Evolutionary conservation across 2,329 filamentous ascomycete species (phyloP).

Genomic region (Penicillium sp.): DNA sequence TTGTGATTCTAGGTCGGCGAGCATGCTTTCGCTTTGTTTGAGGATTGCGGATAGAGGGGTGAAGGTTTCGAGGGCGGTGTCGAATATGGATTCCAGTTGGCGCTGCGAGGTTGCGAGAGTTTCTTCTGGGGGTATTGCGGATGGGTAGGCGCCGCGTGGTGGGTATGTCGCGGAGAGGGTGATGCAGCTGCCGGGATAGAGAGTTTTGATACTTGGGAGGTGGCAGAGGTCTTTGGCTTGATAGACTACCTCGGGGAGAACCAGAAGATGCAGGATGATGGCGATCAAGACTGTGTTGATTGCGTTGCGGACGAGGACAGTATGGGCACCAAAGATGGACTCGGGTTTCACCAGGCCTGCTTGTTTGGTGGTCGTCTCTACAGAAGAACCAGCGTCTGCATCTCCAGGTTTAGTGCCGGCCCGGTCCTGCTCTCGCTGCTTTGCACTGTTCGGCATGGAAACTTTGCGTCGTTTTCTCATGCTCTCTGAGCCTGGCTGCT

Average conservation of each 20-base stretch:
- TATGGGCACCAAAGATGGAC: background rate
- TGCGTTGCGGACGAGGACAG: conserved; percentile 11
- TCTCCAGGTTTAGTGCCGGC: background rate
- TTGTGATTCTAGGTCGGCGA: conserved; percentile 25
- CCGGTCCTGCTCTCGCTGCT: conserved; percentile 1
- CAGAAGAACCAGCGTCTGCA: conserved; percentile 9
- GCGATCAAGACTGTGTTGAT: conserved; percentile 28
- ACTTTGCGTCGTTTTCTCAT: conserved; percentile 25
- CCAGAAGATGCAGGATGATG: conserved; percentile 32
- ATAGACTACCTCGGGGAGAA: conserved; percentile 35
- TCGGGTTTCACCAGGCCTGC: background rate
- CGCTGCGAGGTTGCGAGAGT: conserved; percentile 20
- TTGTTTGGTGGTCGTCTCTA: background rate
- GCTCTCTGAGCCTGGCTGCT: conserved; percentile 4
- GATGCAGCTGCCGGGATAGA: conserved; percentile 31
- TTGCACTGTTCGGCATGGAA: background rate
- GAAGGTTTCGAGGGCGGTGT: conserved; percentile 27
- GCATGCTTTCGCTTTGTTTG: conserved; percentile 30
- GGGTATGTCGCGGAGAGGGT: conserved; percentile 10
- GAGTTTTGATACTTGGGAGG: conserved; percentile 19
- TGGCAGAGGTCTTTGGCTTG: conserved; percentile 30
- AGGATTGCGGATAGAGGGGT: conserved; percentile 23
- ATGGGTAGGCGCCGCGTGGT: conserved; percentile 2
- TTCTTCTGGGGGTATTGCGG: conserved; percentile 17
- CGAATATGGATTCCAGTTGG: conserved; percentile 29